A percentile compares a stretch with the other conserved stretches of the same genome.
Conservation (phyloP, 768 basidiomycete species). For the Phlebiopsis gigantea region DNA sequence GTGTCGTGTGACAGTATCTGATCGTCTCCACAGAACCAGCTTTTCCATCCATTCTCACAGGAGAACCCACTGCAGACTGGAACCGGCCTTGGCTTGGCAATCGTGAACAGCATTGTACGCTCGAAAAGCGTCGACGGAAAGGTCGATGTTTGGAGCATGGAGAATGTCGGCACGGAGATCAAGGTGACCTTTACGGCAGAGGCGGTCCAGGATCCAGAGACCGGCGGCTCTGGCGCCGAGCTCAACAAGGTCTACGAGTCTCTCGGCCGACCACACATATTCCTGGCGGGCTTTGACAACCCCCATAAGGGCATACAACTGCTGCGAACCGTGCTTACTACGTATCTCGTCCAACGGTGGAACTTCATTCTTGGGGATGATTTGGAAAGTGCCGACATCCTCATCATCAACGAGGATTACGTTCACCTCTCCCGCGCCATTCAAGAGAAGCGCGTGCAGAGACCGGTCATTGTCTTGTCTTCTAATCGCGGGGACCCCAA, state of each 20-base stretch:
- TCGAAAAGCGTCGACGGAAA: slow-evolving; percentile 85
- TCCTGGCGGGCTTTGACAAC: slow-evolving; percentile 68
- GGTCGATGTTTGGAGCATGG: slow-evolving; percentile 91
- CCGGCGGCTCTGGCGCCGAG: slow-evolving; percentile 17
- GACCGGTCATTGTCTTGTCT: slow-evolving; percentile 74
- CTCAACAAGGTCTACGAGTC: slow-evolving; percentile 22
- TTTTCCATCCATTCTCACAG: slow-evolving; percentile 97
- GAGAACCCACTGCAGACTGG: slow-evolving; percentile 92
- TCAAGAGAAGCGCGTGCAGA: slow-evolving; percentile 45
- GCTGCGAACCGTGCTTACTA: slow-evolving; percentile 52
- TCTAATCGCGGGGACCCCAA: slow-evolving; percentile 61
- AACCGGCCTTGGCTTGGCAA: slow-evolving; percentile 90
- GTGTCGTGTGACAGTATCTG: not conserved
- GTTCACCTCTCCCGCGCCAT: slow-evolving; percentile 52
- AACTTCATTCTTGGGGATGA: slow-evolving; percentile 48
- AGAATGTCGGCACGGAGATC: slow-evolving; percentile 88
- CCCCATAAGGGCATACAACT: slow-evolving; percentile 63
- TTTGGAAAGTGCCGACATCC: slow-evolving; percentile 56
- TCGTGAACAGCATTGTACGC: slow-evolving; percentile 88
- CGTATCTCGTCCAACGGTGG: slow-evolving; percentile 77
- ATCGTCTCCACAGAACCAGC: slow-evolving; percentile 57
- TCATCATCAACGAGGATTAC: slow-evolving; percentile 78
- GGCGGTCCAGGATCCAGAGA: slow-evolving; percentile 35
- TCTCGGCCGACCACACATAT: slow-evolving; percentile 44
- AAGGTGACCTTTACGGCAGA: slow-evolving; percentile 81